Percentiles rank a stretch among this genome's conserved stretches.
Conservation (phyloP, 192 early-diverging fungal genomes). For the Backusella mclennaniae region DNA sequence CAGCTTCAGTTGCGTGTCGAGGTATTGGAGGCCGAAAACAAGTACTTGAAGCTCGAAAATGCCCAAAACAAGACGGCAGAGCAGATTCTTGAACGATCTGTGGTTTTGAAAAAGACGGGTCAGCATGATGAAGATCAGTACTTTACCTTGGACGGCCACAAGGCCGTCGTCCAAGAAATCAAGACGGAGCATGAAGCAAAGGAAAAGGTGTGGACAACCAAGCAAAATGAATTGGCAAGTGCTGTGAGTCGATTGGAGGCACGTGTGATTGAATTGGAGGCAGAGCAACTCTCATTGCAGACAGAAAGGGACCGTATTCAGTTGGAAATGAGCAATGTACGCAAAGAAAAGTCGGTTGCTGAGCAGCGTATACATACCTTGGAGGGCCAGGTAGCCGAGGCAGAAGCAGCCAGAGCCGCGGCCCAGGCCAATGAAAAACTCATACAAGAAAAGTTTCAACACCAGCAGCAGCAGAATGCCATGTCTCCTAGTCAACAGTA, state of each 20-base stretch:
- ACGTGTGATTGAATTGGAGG: slow-evolving; percentile 17
- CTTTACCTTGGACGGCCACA: slow-evolving; percentile 28
- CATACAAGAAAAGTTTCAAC: not conserved
- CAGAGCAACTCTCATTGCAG: slow-evolving; percentile 14
- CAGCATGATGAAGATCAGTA: slow-evolving; percentile 2
- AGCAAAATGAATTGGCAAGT: slow-evolving; percentile 5
- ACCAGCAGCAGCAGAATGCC: not conserved
- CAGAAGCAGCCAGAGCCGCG: slow-evolving; percentile 34
- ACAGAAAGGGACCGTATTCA: slow-evolving; percentile 37
- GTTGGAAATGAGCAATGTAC: slow-evolving; percentile 28
- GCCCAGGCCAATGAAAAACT: slow-evolving; percentile 14
- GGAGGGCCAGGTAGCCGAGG: slow-evolving; percentile 30
- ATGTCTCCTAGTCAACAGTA: not conserved
- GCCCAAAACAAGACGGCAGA: slow-evolving; percentile 59
- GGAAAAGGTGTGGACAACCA: slow-evolving; percentile 6
- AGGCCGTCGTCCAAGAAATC: slow-evolving; percentile 28
- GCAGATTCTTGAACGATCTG: slow-evolving; percentile 48
- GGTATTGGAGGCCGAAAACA: slow-evolving; percentile 70
- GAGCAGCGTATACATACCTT: slow-evolving; percentile 43
- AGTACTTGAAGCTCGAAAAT: slow-evolving; percentile 62
- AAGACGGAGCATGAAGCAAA: slow-evolving; percentile 14
- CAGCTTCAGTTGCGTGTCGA: slow-evolving; percentile 64
- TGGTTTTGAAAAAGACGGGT: slow-evolving; percentile 16
- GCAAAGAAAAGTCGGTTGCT: slow-evolving; percentile 36
- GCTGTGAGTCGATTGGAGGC: slow-evolving; percentile 10